phyloP scores from a whole-genome alignment of 2,329 filamentous ascomycete genomes.

The Dactylonectria estremocensis region DNA sequence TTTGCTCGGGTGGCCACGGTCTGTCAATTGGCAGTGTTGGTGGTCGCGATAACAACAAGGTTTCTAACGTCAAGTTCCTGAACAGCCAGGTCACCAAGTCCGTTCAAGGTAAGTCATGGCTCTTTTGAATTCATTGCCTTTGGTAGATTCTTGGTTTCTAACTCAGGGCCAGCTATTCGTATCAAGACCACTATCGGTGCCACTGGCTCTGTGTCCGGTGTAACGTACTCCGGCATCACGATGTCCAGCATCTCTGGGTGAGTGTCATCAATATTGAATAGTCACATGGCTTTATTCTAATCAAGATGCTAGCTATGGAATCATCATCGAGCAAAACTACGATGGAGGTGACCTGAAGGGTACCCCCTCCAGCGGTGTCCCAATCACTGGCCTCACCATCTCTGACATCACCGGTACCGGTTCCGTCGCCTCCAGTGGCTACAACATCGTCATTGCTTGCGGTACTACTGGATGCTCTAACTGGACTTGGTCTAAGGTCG shows the following conservation, averaged over 20 bases:
- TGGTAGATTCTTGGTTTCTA: background rate
- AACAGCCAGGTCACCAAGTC: conserved; percentile 65
- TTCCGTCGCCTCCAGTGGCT: conserved; percentile 54
- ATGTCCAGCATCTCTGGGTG: conserved; percentile 40
- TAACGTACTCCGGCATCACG: conserved; percentile 61
- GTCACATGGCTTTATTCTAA: background rate
- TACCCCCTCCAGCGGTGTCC: conserved; percentile 61
- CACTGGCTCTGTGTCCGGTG: conserved; percentile 59
- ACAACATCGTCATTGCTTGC: conserved; percentile 68
- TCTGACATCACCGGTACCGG: conserved; percentile 58
- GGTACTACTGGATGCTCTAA: conserved; percentile 59
- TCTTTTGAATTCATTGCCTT: rapidly evolving
- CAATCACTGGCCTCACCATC: conserved; percentile 64
- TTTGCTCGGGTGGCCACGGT: conserved; percentile 62
- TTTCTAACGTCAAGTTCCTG: conserved; percentile 65
- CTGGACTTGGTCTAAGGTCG: conserved; percentile 53
- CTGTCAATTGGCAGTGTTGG: conserved; percentile 62
- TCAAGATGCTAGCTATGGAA: conserved; percentile 48
- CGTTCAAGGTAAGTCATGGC: conserved; percentile 58
- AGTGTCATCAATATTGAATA: background rate
- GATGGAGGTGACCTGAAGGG: conserved; percentile 62
- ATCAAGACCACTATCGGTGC: conserved; percentile 65
- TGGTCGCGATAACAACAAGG: conserved; percentile 65
- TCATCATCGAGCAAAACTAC: conserved; percentile 62
- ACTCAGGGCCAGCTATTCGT: conserved; percentile 48